Conservation (phyloP, 805 yeast genomes). For the Yarrowia keelungensis region DNA sequence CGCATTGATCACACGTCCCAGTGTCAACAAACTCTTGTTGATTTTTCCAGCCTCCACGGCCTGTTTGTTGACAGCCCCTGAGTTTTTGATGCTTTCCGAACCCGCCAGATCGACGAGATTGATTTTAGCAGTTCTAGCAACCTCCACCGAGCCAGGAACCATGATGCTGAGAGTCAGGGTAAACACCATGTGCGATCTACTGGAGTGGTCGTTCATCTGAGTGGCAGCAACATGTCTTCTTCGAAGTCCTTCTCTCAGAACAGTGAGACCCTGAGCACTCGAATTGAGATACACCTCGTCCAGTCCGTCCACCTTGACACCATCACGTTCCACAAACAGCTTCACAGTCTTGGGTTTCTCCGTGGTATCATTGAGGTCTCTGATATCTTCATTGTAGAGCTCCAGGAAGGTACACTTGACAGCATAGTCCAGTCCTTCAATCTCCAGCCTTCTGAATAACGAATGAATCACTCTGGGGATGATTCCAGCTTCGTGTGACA, state of each 20-base stretch:
- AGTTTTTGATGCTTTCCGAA: slow-evolving; percentile 83
- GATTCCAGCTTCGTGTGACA: slow-evolving; percentile 59
- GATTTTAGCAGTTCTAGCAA: slow-evolving; percentile 60
- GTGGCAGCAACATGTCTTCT: slow-evolving; percentile 80
- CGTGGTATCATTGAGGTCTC: slow-evolving; percentile 59
- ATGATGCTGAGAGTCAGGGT: slow-evolving; percentile 67
- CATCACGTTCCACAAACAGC: slow-evolving; percentile 61
- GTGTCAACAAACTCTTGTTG: slow-evolving; percentile 82
- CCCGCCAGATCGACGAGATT: slow-evolving; percentile 95
- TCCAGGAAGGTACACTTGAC: slow-evolving; percentile 85
- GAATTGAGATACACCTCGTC: slow-evolving; percentile 59
- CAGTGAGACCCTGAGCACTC: slow-evolving; percentile 59
- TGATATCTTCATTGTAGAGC: slow-evolving; percentile 83
- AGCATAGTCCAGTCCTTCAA: slow-evolving; percentile 58
- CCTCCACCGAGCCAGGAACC: slow-evolving; percentile 60
- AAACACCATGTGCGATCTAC: slow-evolving; percentile 82
- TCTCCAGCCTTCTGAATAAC: slow-evolving; percentile 59
- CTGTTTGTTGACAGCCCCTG: slow-evolving; percentile 85
- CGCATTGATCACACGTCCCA: slow-evolving; percentile 87
- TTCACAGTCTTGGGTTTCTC: slow-evolving; percentile 56
- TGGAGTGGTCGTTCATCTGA: slow-evolving; percentile 74
- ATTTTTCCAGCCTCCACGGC: slow-evolving; percentile 95
- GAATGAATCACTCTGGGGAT: slow-evolving; percentile 65
- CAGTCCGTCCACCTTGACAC: slow-evolving; percentile 63
- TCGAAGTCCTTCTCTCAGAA: slow-evolving; percentile 63